Conservation (phyloP, 2,329 filamentous ascomycete genomes). For the Gnomoniopsis smithogilvyi region DNA sequence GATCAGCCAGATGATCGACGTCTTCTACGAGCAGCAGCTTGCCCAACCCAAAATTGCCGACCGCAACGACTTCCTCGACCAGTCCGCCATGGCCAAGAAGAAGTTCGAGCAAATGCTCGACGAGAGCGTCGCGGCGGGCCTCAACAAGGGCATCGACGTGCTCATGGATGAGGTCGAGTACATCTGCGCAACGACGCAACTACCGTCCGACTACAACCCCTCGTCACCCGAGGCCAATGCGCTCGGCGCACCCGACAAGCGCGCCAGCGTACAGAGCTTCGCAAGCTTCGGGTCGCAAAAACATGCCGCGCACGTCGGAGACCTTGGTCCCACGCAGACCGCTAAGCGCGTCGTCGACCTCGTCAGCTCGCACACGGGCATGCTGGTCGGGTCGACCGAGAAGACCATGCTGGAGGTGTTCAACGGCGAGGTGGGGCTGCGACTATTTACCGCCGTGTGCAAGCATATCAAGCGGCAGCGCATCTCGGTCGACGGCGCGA, state of each 20-base stretch:
- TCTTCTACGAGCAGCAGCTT: slow-evolving; percentile 96
- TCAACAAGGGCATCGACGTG: slow-evolving; percentile 97
- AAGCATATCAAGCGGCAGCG: slow-evolving; percentile 97
- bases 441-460: slow-evolving; percentile 87
- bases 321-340: slow-evolving; percentile 74
- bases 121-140: slow-evolving; percentile 88
- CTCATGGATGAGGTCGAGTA: slow-evolving; percentile 98
- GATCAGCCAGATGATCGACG: slow-evolving; percentile 98
- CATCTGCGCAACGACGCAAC: slow-evolving; percentile 83
- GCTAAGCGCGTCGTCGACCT: slow-evolving; percentile 80
- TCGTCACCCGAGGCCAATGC: slow-evolving; percentile 32
- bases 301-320: slow-evolving; percentile 38
- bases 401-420: slow-evolving; percentile 99
- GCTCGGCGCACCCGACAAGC: slow-evolving; percentile 25
- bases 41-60: slow-evolving; percentile 79
- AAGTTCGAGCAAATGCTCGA: slow-evolving; percentile 98
- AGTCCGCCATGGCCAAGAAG: slow-evolving; percentile 92
- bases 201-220: slow-evolving; percentile 88
- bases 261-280: slow-evolving; percentile 16
- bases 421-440: slow-evolving; percentile 93
- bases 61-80: slow-evolving; percentile 90
- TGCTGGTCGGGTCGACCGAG: slow-evolving; percentile 92
- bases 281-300: slow-evolving; percentile 21
- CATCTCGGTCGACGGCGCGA: slow-evolving; percentile 81
- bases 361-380: slow-evolving; percentile 82